Conservation (phyloP, 768 basidiomycete species). For the Collybia mongolica region DNA sequence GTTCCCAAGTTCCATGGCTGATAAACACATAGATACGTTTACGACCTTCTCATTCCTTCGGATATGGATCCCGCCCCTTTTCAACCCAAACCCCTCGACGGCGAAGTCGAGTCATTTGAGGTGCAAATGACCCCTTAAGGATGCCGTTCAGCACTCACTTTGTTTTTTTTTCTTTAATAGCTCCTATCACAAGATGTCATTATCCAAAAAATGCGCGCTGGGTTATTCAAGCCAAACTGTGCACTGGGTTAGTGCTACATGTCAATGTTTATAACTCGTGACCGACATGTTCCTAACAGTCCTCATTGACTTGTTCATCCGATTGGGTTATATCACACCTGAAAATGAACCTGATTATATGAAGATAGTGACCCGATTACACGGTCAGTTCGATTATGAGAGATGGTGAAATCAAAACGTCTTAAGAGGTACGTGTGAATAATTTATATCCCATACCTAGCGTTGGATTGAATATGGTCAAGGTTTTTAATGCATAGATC, state of each 20-base stretch:
- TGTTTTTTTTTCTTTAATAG: slow-evolving; percentile 32
- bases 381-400: slow-evolving; percentile 67
- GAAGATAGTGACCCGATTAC: slow-evolving; percentile 75
- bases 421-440: no score
- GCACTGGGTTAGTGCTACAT: slow-evolving; percentile 58
- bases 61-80: slow-evolving; percentile 45
- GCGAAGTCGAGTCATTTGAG: slow-evolving; percentile 93
- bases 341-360: slow-evolving; percentile 85
- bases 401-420: slow-evolving; percentile 36
- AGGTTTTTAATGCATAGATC: no score
- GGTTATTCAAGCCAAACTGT: slow-evolving; percentile 92
- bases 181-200: slow-evolving; percentile 65
- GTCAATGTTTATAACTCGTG: not conserved
- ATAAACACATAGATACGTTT: slow-evolving; percentile 61
- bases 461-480: no score
- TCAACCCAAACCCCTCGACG: slow-evolving; percentile 76
- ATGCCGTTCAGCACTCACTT: not conserved
- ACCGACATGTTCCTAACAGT: slow-evolving; percentile 42
- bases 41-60: slow-evolving; percentile 74
- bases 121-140: slow-evolving; percentile 32
- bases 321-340: slow-evolving; percentile 81
- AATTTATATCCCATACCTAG: no score
- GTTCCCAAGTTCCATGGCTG: not conserved
- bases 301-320: slow-evolving; percentile 85
- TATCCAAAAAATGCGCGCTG: slow-evolving; percentile 57